A percentile compares a stretch with the other conserved stretches of the same genome.
Conservation (phyloP, 179 eudicot species). For the Spinacia oleracea region DNA sequence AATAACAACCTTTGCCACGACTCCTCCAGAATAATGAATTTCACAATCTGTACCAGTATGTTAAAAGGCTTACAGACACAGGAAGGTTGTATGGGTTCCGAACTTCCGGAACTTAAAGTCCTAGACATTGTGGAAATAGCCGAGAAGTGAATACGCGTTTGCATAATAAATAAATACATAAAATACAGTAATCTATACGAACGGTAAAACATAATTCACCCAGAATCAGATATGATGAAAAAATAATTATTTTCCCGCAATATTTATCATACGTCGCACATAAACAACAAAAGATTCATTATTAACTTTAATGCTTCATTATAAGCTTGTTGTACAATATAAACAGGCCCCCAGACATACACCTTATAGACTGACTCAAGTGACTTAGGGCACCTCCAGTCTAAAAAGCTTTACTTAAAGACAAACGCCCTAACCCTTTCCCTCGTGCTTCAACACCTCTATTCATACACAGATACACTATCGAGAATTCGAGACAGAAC, state of each 20-base stretch:
- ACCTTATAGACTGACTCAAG: too few species aligned
- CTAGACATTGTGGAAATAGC: background rate
- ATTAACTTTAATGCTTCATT: too few species aligned
- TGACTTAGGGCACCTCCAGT: background rate
- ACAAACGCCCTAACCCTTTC: background rate
- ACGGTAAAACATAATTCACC: background rate
- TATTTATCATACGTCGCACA: too few species aligned
- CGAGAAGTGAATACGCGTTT: background rate
- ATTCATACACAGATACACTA: background rate
- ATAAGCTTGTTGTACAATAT: background rate
- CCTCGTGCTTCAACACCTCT: background rate
- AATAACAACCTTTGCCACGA: background rate
- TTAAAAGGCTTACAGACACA: background rate
- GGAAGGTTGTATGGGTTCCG: background rate
- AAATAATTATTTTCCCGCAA: too few species aligned
- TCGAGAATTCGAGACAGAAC: too few species aligned
- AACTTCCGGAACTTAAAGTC: background rate
- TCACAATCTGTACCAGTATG: too few species aligned
- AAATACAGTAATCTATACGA: background rate
- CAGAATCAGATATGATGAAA: background rate
- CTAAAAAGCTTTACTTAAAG: background rate
- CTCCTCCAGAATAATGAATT: background rate
- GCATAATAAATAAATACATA: background rate
- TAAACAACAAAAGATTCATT: too few species aligned
- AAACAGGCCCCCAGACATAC: background rate